phyloP scores from a whole-genome alignment of 78 protist species.

The Speleostelium caveatum region DNA sequence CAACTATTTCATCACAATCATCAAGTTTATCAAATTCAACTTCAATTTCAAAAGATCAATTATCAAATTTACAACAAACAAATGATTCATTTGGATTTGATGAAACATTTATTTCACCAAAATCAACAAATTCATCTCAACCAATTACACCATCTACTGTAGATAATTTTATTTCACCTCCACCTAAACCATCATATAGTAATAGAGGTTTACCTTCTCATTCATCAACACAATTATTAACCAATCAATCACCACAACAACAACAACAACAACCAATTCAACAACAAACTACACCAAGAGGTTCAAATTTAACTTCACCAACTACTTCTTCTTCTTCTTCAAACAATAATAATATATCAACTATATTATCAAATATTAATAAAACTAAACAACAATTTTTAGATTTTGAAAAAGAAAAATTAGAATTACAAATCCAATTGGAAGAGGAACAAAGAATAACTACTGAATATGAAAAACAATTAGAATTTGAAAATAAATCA shows the following conservation, averaged over 20 bases:
- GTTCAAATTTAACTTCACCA: neutral
- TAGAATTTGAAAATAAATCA: slow-evolving; percentile 6
- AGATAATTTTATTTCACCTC: neutral
- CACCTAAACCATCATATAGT: neutral
- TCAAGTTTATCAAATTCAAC: no score
- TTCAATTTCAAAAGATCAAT: no score
- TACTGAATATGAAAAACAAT: slow-evolving; percentile 8
- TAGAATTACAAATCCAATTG: slow-evolving; percentile 2
- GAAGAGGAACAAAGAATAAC: slow-evolving; percentile 8
- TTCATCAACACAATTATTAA: slow-evolving; percentile 9
- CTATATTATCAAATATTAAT: slow-evolving; percentile 12
- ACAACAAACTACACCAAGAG: neutral
- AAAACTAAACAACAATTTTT: slow-evolving; percentile 21
- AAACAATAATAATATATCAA: neutral
- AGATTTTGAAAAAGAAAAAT: slow-evolving; percentile 32
- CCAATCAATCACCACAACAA: slow-evolving; percentile 37
- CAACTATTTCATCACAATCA: neutral
- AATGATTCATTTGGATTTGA: no score
- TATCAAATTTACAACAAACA: no score
- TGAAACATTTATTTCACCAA: no score
- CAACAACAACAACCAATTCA: neutral
- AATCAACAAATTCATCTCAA: no score
- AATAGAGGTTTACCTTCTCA: neutral
- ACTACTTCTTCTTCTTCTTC: no score
- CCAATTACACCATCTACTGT: neutral